These are phyloP conservation scores for Amanita fuliginea DNA, from an alignment of 768 basidiomycete genomes.

Conservation along the genomic window DNA sequence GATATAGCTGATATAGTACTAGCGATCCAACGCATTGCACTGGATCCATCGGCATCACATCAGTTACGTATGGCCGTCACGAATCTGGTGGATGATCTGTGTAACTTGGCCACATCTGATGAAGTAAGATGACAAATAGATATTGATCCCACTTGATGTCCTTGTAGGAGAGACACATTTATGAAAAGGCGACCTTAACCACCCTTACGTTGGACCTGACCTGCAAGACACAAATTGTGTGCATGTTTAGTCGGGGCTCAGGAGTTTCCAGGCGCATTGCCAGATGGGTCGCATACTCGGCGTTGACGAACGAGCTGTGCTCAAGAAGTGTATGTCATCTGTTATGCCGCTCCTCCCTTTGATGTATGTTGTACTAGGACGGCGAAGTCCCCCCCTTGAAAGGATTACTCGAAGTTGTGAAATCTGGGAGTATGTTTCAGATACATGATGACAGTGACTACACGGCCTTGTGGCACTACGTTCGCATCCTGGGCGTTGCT, in stretches of 20 bases:
- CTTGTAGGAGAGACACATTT: slow-evolving; percentile 36
- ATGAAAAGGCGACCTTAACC: slow-evolving; percentile 31
- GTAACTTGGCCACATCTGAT: not conserved
- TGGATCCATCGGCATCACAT: slow-evolving; percentile 37
- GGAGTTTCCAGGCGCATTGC: slow-evolving; percentile 43
- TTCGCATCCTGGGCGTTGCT: slow-evolving; percentile 47
- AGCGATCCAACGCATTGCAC: slow-evolving; percentile 39
- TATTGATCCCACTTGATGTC: not conserved
- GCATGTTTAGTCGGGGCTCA: slow-evolving; percentile 40
- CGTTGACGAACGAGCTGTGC: slow-evolving; percentile 24
- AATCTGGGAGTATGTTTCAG: slow-evolving; percentile 34
- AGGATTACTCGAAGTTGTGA: slow-evolving; percentile 39
- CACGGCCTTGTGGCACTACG: slow-evolving; percentile 42
- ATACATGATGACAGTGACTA: slow-evolving; percentile 49
- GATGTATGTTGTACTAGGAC: slow-evolving; percentile 19
- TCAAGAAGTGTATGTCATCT: slow-evolving; percentile 15
- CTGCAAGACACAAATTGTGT: slow-evolving; percentile 40
- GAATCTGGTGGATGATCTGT: not conserved
- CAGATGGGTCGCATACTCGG: slow-evolving; percentile 41
- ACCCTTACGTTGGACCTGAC: slow-evolving; percentile 27
- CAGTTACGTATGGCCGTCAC: slow-evolving; percentile 19
- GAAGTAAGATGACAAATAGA: not conserved
- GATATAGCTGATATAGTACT: slow-evolving; percentile 41
- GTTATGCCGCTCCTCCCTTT: slow-evolving; percentile 24
- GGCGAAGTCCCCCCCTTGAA: slow-evolving; percentile 40